A percentile compares a stretch with the other conserved stretches of the same genome.
phyloP scores from a whole-genome alignment of 2,329 filamentous ascomycete genomes.

The Pleurostoma richardsiae region DNA sequence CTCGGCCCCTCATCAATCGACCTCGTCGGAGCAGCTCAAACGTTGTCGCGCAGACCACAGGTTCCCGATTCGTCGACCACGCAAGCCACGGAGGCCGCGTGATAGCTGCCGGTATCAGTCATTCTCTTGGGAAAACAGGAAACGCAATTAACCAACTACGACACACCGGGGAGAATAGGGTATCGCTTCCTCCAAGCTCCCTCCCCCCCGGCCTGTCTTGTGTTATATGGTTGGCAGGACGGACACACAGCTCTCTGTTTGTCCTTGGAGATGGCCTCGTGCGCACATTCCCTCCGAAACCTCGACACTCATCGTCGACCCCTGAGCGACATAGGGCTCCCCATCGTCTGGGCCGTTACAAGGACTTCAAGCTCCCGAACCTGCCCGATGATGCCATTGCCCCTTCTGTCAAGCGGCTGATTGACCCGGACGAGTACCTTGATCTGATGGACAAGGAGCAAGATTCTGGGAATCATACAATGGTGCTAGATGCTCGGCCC shows the following conservation, averaged over 20 bases:
- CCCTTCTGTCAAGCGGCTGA: constrained; percentile 47
- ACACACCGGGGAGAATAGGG: constrained; percentile 70
- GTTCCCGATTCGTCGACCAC: constrained; percentile 48
- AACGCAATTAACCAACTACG: constrained; percentile 65
- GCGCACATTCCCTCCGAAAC: constrained; percentile 58
- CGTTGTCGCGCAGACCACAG: constrained; percentile 26
- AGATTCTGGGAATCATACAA: constrained; percentile 49
- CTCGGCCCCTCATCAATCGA: constrained; percentile 53
- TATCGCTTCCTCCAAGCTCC: constrained; percentile 59
- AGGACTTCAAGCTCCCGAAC: constrained; percentile 62
- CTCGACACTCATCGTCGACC: constrained; percentile 47
- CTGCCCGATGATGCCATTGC: constrained; percentile 57
- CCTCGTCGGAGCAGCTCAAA: constrained; percentile 47
- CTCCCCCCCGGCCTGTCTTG: constrained; percentile 51
- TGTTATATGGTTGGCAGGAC: constrained; percentile 60
- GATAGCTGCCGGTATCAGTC: constrained; percentile 68
- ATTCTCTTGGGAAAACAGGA: constrained; percentile 70
- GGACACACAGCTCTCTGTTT: constrained; percentile 57
- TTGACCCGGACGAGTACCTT: constrained; percentile 52
- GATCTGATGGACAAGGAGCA: constrained; percentile 48
- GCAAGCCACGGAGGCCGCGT: constrained; percentile 67
- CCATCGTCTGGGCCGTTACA: constrained; percentile 49
- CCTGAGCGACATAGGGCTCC: constrained; percentile 46
- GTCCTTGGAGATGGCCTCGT: constrained; percentile 62
- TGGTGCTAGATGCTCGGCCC: constrained; percentile 41